A percentile compares a stretch with the other conserved stretches of the same genome.
Conservation (phyloP, 768 basidiomycete genomes). For the Leccinellum albellum region DNA sequence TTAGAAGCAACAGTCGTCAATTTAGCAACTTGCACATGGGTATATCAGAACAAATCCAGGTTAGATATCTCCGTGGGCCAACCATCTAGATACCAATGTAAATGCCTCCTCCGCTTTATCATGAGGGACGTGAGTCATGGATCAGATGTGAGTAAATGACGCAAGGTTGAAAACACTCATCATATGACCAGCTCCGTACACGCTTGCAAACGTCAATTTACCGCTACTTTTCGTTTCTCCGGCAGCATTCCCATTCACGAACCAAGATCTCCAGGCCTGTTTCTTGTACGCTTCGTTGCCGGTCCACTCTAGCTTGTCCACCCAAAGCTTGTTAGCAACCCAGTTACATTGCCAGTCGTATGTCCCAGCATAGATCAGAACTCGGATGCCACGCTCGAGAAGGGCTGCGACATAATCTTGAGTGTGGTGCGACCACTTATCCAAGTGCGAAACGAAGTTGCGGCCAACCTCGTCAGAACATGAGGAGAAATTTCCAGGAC, state of each 20-base stretch:
- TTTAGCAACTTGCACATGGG: neutral
- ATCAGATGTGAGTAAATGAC: conserved; percentile 15
- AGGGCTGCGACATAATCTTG: conserved; percentile 55
- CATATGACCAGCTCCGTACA: conserved; percentile 75
- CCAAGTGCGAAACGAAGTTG: conserved; percentile 54
- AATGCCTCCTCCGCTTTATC: conserved; percentile 65
- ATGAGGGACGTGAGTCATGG: conserved; percentile 50
- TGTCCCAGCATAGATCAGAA: conserved; percentile 53
- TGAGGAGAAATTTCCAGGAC: conserved; percentile 48
- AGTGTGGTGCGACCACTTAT: conserved; percentile 55
- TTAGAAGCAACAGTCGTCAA: neutral
- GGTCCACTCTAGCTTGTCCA: conserved; percentile 56
- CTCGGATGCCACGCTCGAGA: conserved; percentile 50
- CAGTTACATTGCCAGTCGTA: conserved; percentile 60
- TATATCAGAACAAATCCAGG: neutral
- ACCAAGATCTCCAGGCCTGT: conserved; percentile 49
- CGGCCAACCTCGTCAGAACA: conserved; percentile 51
- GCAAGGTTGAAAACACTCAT: conserved; percentile 32
- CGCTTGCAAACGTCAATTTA: conserved; percentile 60
- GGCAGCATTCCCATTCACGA: conserved; percentile 47
- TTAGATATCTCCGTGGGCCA: conserved; percentile 42
- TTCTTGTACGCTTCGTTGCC: conserved; percentile 45
- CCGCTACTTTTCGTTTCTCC: conserved; percentile 55
- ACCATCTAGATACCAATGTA: conserved; percentile 63
- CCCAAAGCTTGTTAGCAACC: conserved; percentile 64